phyloP scores from a whole-genome alignment of 208 protist genomes.

The Leishmania major region DNA sequence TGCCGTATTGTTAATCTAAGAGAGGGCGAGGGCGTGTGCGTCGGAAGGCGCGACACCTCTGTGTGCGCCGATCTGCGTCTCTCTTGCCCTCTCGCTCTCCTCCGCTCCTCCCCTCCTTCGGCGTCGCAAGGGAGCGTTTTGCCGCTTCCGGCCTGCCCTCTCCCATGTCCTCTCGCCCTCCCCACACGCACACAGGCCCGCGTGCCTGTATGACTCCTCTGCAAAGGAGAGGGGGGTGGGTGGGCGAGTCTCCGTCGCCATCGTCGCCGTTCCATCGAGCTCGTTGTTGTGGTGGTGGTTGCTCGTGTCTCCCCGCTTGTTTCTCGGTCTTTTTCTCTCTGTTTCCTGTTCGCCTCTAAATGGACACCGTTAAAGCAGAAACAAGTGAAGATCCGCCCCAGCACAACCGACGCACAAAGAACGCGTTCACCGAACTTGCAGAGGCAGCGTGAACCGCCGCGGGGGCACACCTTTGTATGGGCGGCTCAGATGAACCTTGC shows the following conservation, averaged over 20 bases:
- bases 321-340: background rate
- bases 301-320: background rate
- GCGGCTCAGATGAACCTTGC: background rate
- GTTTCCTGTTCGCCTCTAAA: background rate
- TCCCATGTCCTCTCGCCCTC: too few species aligned
- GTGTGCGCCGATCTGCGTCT: background rate
- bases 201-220: background rate
- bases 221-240: too few species aligned
- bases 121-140: too few species aligned
- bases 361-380: conserved; percentile 6
- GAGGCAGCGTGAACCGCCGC: too few species aligned
- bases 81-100: too few species aligned
- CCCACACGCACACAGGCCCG: background rate
- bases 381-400: background rate
- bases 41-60: background rate
- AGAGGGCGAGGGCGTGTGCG: background rate
- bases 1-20: background rate
- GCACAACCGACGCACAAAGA: background rate
- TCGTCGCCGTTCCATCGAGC: background rate
- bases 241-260: background rate
- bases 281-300: background rate
- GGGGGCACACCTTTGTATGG: background rate
- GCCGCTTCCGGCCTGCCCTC: too few species aligned
- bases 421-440: background rate
- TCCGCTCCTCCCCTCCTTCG: background rate